A percentile compares a stretch with the other conserved stretches of the same genome.
Evolutionary conservation across 345 rosid genomes (phyloP).

Genomic region (Cochlearia excelsa): DNA sequence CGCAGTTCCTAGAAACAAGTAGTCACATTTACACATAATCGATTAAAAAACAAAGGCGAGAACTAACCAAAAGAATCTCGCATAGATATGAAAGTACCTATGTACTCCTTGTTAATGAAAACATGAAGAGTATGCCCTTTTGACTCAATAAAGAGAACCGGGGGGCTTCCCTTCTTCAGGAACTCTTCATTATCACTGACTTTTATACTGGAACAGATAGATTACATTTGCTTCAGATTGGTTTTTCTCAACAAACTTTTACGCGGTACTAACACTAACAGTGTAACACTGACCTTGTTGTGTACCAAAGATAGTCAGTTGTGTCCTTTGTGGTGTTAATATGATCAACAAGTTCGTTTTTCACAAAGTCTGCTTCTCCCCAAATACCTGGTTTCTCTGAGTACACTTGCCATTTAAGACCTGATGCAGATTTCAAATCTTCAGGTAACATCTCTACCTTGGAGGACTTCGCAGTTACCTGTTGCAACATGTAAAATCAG

Average conservation of each 20-base stretch:
- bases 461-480: slow-evolving; percentile 69
- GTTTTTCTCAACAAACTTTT: slow-evolving; percentile 4
- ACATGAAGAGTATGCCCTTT: slow-evolving; percentile 88
- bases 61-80: slow-evolving; percentile 17
- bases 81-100: slow-evolving; percentile 43
- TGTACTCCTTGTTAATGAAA: slow-evolving; percentile 68
- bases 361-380: slow-evolving; percentile 64
- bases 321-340: slow-evolving; percentile 78
- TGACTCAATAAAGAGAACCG: slow-evolving; percentile 74
- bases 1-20: slow-evolving; percentile 54
- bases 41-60: neutral
- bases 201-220: slow-evolving; percentile 47
- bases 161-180: slow-evolving; percentile 53
- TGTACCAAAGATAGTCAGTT: slow-evolving; percentile 95
- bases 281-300: slow-evolving; percentile 62
- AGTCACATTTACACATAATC: neutral
- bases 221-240: slow-evolving; percentile 21
- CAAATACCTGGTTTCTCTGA: slow-evolving; percentile 70
- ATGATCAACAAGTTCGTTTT: slow-evolving; percentile 67
- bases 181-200: slow-evolving; percentile 54
- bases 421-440: slow-evolving; percentile 46
- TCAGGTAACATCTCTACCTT: slow-evolving; percentile 77
- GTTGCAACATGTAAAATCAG: slow-evolving; percentile 27
- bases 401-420: slow-evolving; percentile 71
- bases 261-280: neutral